Conservation (phyloP, 495 filamentous ascomycete species). For the Peziza echinospora region DNA sequence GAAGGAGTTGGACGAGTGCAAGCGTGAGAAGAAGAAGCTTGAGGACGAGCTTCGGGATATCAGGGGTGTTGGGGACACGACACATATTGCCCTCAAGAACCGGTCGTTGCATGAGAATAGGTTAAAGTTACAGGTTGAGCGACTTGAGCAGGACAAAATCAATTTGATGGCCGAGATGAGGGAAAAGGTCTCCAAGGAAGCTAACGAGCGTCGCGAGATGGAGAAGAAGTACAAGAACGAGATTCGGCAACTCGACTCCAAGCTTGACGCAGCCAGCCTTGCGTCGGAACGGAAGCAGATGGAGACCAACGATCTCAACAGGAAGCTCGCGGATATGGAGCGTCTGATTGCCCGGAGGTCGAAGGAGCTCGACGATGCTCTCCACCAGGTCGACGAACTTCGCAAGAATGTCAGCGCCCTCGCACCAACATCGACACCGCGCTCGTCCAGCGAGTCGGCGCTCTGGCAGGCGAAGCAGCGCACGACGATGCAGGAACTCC, state of each 20-base stretch:
- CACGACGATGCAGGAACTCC: constrained; percentile 23
- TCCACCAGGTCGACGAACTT: constrained; percentile 5
- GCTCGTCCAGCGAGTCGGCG: constrained; percentile 4
- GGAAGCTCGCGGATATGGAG: constrained; percentile 32
- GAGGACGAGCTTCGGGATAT: constrained; percentile 22
- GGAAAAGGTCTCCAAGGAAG: constrained; percentile 24
- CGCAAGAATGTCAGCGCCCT: constrained; percentile 2
- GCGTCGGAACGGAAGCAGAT: constrained; percentile 43
- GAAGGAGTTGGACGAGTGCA: constrained; percentile 23
- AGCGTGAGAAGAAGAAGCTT: constrained; percentile 27
- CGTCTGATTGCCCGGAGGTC: constrained; percentile 15
- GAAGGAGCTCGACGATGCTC: neutral
- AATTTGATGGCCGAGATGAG: constrained; percentile 23
- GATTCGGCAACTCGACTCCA: constrained; percentile 37
- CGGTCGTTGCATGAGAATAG: constrained; percentile 7
- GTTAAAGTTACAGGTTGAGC: constrained; percentile 21
- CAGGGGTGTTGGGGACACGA: constrained; percentile 11
- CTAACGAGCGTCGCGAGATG: constrained; percentile 31
- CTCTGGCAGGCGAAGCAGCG: constrained; percentile 16
- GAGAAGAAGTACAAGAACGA: constrained; percentile 31
- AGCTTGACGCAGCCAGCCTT: constrained; percentile 30
- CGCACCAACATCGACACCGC: constrained; percentile 3
- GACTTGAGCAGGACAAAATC: constrained; percentile 24
- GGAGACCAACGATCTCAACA: constrained; percentile 38
- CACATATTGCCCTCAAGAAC: constrained; percentile 1